These are phyloP conservation scores for Tetrahymena elliotti DNA, from an alignment of 73 alveolate species.

Conservation along the genomic window DNA sequence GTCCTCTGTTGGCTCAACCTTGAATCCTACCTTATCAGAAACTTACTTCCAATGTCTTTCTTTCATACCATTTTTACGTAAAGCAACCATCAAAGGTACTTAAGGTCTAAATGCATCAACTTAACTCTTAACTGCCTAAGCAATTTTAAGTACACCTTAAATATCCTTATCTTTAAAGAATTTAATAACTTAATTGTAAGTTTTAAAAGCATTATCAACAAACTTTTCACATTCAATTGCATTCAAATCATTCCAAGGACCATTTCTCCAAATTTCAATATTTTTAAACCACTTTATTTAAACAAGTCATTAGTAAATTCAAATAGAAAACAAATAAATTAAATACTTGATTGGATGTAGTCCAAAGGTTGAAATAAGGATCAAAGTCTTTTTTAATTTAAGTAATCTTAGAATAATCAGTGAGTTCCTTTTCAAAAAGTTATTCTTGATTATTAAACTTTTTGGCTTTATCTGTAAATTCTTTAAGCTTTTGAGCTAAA, in stretches of 20 bases:
- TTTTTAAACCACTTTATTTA: constrained; percentile 53
- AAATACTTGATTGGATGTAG: constrained; percentile 49
- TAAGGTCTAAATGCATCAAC: constrained; percentile 90
- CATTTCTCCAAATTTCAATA: constrained; percentile 72
- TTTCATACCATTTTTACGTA: constrained; percentile 90
- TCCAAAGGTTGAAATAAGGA: constrained; percentile 82
- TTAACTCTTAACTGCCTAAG: constrained; percentile 18
- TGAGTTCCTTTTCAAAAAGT: constrained; percentile 82
- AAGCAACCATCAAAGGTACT: constrained; percentile 87
- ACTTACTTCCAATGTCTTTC: constrained; percentile 99
- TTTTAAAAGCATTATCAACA: constrained; percentile 68
- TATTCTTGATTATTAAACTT: constrained; percentile 90
- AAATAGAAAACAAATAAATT: background rate
- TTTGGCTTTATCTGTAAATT: constrained; percentile 81
- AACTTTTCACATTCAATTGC: constrained; percentile 72
- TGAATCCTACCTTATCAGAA: constrained; percentile 89
- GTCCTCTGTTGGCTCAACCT: constrained; percentile 74
- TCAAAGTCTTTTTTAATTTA: constrained; percentile 81
- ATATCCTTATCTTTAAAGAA: constrained; percentile 69
- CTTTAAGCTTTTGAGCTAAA: constrained; percentile 82
- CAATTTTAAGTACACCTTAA: constrained; percentile 32
- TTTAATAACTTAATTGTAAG: constrained; percentile 54
- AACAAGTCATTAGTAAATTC: background rate
- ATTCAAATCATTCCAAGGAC: constrained; percentile 72
- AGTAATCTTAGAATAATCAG: constrained; percentile 87